Evolutionary conservation across 1,284 basidiomycete species (phyloP), one percentile per base, ranked within the genome.

Genomic region (Moesziomyces globuligerus): DNA sequence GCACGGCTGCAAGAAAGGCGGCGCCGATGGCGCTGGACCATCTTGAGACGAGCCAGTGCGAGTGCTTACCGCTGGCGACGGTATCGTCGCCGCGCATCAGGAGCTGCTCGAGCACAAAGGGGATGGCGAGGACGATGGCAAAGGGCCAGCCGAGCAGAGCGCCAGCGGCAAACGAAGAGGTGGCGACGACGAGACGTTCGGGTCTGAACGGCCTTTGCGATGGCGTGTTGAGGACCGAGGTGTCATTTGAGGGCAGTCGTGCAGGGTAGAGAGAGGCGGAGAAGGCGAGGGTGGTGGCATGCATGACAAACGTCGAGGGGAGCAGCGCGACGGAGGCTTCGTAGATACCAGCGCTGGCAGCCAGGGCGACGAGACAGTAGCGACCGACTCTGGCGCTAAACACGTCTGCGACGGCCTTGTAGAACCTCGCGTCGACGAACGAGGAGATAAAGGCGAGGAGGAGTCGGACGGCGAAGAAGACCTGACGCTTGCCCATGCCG

Each of bases 111-210:
- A 93, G 81, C 3, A 96, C 89, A 75, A 95, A 96, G 0, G 96
- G 96, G 13, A 95, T 82, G 0, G 92, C 88, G 5, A 98, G 86
- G 0, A 92, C 89, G 3, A 94, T 86, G 10, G 91, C 87, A 81
- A 98, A 99, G 1, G 96, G 96, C 96, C 96, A 98, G 17, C 95
- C 96, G 32, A 95, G 86, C 45, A 98, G 88, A 3, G 90, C 92
- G 4, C 93, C 94, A 3, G 89, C 81, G 1, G 92, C 92, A 79
- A 94, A 92, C 38, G 86, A 84, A 25, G 91, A 61, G 0, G 90
- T 91, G 0, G 91, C 88, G 17, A 86, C 82, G 53, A 83, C 76
- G 15, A 84, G 83, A 20, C 80, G 74, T 20, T 45, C 24, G 11
- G 37, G 23, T 29, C 48, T 45, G 48, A 72, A 72, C 26, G 64